Evolutionary conservation across 371 early-diverging fungal genomes (phyloP).

Genomic region (Choanephora cucurbitarum): DNA sequence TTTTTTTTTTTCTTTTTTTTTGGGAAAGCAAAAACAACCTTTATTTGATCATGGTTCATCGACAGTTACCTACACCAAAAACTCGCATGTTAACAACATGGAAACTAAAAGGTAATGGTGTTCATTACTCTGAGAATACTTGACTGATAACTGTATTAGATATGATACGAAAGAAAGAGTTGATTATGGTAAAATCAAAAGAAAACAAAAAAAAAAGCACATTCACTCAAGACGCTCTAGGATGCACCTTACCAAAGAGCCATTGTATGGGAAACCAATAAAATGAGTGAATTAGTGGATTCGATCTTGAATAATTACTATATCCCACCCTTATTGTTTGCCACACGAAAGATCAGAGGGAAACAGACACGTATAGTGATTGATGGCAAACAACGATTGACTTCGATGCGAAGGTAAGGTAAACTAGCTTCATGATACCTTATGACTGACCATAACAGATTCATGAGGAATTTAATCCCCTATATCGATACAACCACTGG

Average conservation of each 20-base stretch:
- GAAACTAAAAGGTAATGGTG: slow-evolving; percentile 12
- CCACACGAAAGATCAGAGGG: slow-evolving; percentile 12
- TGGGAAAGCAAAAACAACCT: background rate
- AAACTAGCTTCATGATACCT: too few species aligned
- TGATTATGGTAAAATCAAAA: slow-evolving; percentile 7
- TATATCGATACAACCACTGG: slow-evolving; percentile 21
- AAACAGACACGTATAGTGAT: slow-evolving; percentile 26
- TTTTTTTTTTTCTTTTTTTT: slow-evolving; percentile 3
- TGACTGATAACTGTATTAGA: too few species aligned
- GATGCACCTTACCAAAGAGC: slow-evolving; percentile 46
- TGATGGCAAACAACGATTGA: slow-evolving; percentile 46
- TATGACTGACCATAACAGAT: slow-evolving; percentile 20
- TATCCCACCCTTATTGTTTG: slow-evolving; percentile 39
- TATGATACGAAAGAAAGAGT: slow-evolving; percentile 2
- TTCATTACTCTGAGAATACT: too few species aligned
- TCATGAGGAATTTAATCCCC: slow-evolving; percentile 42
- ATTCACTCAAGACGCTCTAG: too few species aligned
- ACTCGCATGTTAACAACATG: slow-evolving; percentile 6
- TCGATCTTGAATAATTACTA: slow-evolving; percentile 40
- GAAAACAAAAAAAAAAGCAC: too few species aligned
- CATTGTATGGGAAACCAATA: slow-evolving; percentile 28
- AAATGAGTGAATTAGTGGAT: slow-evolving; percentile 41
- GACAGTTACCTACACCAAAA: background rate
- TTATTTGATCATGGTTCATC: background rate
- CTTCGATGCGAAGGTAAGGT: slow-evolving; percentile 30